Percentiles rank a stretch among this genome's conserved stretches.
Conservation (phyloP, 257 asterid species). For the Petunia secreta region DNA sequence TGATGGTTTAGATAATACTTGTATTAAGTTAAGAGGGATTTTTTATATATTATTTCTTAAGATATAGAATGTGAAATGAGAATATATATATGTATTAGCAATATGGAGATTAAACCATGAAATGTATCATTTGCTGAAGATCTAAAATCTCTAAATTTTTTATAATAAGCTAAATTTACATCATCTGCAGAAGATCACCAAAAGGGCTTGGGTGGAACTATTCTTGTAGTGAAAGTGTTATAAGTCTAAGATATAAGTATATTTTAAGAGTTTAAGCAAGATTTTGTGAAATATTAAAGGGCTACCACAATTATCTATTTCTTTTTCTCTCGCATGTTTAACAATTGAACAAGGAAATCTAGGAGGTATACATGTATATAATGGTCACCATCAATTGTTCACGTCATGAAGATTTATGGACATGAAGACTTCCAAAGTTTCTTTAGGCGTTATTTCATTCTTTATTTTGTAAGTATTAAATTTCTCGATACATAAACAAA, state of each 20-base stretch:
- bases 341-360: background rate
- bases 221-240: background rate
- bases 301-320: background rate
- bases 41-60: no score
- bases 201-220: background rate
- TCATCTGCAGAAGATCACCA: background rate
- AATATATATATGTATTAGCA: no score
- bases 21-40: no score
- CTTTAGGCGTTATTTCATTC: background rate
- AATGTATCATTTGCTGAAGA: background rate
- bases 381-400: slow-evolving; percentile 20
- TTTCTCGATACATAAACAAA: background rate
- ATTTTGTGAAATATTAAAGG: background rate
- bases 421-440: background rate
- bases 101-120: no score
- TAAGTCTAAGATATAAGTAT: background rate
- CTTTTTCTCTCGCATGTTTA: background rate
- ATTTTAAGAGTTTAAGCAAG: background rate
- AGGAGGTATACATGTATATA: background rate
- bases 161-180: background rate
- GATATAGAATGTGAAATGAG: no score
- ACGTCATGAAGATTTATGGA: background rate
- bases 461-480: background rate
- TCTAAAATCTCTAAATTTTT: background rate
- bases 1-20: no score